Conservation (phyloP, 2,329 filamentous ascomycete species). For the Scedosporium apiospermum region DNA sequence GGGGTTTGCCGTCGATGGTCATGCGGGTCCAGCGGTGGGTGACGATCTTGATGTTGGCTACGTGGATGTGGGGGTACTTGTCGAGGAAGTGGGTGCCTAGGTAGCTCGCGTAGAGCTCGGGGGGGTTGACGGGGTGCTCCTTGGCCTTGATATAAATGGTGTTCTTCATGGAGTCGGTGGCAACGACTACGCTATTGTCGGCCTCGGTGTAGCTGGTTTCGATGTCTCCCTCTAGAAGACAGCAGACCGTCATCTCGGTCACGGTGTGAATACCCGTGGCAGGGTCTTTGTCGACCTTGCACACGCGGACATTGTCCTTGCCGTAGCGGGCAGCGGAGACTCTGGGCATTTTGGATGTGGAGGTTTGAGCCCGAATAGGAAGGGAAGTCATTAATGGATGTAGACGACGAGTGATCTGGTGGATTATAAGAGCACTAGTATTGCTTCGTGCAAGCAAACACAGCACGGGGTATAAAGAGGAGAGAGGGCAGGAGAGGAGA, state of each 20-base stretch:
- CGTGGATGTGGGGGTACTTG: slow-evolving; percentile 79
- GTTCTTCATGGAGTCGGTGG: slow-evolving; percentile 98
- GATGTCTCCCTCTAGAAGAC: slow-evolving; percentile 87
- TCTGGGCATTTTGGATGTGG: slow-evolving; percentile 35
- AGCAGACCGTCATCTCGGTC: slow-evolving; percentile 90
- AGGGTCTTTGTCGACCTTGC: slow-evolving; percentile 80
- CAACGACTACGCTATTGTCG: slow-evolving; percentile 91
- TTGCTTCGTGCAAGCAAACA: not conserved
- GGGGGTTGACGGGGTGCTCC: slow-evolving; percentile 82
- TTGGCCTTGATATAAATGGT: slow-evolving; percentile 93
- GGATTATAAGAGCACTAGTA: too few relatives aligned
- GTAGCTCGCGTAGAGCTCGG: slow-evolving; percentile 81
- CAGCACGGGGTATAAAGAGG: not conserved
- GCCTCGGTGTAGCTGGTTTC: slow-evolving; percentile 81
- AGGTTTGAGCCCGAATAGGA: not conserved
- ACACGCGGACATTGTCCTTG: slow-evolving; percentile 98
- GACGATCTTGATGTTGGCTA: slow-evolving; percentile 70
- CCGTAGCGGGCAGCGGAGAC: slow-evolving; percentile 64
- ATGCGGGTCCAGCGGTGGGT: slow-evolving; percentile 91
- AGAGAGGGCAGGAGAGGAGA: not conserved
- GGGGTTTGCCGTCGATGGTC: slow-evolving; percentile 74
- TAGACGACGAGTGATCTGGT: not conserved
- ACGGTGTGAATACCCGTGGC: slow-evolving; percentile 73
- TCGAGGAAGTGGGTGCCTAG: slow-evolving; percentile 83
- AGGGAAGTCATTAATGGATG: not conserved